These are phyloP conservation scores for Apiotrichum akiyoshidainum DNA, from an alignment of 1,284 basidiomycete species.

Conservation along the genomic window DNA sequence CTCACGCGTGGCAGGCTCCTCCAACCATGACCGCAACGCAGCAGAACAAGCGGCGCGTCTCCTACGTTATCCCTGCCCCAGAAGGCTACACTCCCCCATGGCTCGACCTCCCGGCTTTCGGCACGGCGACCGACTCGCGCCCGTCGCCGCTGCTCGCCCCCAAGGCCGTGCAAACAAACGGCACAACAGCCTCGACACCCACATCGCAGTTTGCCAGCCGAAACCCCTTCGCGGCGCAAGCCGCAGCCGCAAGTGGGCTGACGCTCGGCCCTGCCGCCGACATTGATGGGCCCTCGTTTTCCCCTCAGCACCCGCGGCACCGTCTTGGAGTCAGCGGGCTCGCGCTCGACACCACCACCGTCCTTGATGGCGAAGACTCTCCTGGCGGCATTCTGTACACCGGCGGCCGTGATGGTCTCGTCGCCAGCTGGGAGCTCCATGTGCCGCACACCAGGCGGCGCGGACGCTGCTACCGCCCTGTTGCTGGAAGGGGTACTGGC, in stretches of 20 bases:
- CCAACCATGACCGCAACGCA: constrained; percentile 21
- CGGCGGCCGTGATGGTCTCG: constrained; percentile 85
- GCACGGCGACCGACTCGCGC: constrained; percentile 54
- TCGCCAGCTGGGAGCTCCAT: constrained; percentile 86
- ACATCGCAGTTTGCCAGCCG: constrained; percentile 25
- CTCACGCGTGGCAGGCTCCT: background rate
- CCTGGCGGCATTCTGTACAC: constrained; percentile 92
- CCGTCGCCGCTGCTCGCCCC: constrained; percentile 65
- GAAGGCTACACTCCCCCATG: constrained; percentile 57
- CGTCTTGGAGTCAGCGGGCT: constrained; percentile 81
- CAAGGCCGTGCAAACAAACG: constrained; percentile 25
- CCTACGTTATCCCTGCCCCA: constrained; percentile 79
- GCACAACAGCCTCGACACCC: constrained; percentile 16
- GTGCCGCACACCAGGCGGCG: constrained; percentile 59
- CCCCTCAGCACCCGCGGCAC: constrained; percentile 65
- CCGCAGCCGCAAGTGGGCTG: background rate
- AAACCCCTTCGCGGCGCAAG: constrained; percentile 13
- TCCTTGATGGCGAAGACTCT: constrained; percentile 59
- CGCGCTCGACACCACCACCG: constrained; percentile 78
- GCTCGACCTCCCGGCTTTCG: constrained; percentile 68
- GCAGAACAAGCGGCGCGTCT: constrained; percentile 59
- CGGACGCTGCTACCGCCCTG: constrained; percentile 46
- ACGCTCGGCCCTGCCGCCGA: constrained; percentile 4
- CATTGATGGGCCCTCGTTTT: constrained; percentile 23
- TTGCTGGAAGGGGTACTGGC: constrained; percentile 20